Conservation (phyloP, 495 filamentous ascomycete species). For the Hypoxylon fuscum region DNA sequence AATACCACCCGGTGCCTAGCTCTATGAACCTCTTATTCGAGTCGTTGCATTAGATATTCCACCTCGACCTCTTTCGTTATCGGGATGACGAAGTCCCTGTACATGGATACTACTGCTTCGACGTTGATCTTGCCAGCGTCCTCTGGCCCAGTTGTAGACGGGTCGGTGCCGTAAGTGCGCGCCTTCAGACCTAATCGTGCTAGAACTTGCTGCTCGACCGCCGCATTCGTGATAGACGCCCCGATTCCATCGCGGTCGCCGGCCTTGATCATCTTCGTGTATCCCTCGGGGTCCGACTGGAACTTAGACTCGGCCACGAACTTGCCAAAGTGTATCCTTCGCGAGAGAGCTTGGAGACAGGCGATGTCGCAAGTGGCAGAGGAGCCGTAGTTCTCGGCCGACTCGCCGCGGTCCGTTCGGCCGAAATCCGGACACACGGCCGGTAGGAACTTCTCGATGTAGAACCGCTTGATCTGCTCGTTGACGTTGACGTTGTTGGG, state of each 20-base stretch:
- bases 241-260: slow-evolving; percentile 83
- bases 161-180: slow-evolving; percentile 93
- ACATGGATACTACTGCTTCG: slow-evolving; percentile 93
- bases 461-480: slow-evolving; percentile 82
- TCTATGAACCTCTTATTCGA: slow-evolving; percentile 55
- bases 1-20: neutral
- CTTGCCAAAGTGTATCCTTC: slow-evolving; percentile 97
- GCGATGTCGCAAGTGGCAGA: slow-evolving; percentile 90
- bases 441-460: slow-evolving; percentile 84
- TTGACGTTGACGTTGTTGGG: slow-evolving; percentile 93
- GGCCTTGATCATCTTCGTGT: slow-evolving; percentile 79
- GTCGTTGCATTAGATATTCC: slow-evolving; percentile 94
- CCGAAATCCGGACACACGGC: slow-evolving; percentile 77
- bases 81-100: slow-evolving; percentile 94
- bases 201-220: slow-evolving; percentile 91
- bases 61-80: slow-evolving; percentile 97
- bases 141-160: slow-evolving; percentile 61
- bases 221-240: slow-evolving; percentile 86
- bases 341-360: slow-evolving; percentile 89
- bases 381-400: slow-evolving; percentile 94
- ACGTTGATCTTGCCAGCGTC: slow-evolving; percentile 79
- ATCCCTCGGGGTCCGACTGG: slow-evolving; percentile 78
- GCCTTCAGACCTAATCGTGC: slow-evolving; percentile 90
- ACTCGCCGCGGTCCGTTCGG: slow-evolving; percentile 80
- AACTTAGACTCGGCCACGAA: slow-evolving; percentile 99